Conservation (phyloP, 2,329 filamentous ascomycete genomes). For the Tolypocladium endophyticum region DNA sequence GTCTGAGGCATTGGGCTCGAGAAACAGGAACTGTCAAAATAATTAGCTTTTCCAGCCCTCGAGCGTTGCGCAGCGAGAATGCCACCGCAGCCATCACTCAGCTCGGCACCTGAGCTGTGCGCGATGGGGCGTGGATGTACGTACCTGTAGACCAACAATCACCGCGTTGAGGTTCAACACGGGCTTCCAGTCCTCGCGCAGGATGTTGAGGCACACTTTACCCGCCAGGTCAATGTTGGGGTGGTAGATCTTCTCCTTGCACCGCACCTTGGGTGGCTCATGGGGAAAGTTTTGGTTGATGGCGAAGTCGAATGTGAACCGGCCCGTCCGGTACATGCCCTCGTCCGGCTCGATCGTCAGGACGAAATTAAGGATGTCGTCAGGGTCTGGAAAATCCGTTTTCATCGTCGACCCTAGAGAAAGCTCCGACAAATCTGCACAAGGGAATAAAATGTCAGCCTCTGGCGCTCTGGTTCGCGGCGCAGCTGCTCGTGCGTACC, state of each 20-base stretch:
- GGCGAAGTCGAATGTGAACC: constrained; percentile 81
- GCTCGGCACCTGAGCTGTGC: neutral
- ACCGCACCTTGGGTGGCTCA: constrained; percentile 94
- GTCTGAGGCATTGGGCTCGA: constrained; percentile 93
- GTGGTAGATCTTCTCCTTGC: constrained; percentile 97
- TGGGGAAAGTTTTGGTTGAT: constrained; percentile 96
- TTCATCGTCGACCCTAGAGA: constrained; percentile 71
- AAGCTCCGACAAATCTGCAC: constrained; percentile 67
- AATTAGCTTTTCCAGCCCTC: neutral
- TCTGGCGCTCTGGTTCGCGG: neutral
- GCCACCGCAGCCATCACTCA: neutral
- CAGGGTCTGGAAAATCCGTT: constrained; percentile 69
- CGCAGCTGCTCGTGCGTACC: constrained; percentile 39
- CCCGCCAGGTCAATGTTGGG: constrained; percentile 97
- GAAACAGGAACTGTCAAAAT: constrained; percentile 70
- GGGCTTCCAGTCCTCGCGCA: constrained; percentile 98
- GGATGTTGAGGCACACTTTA: constrained; percentile 95
- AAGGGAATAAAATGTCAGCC: neutral
- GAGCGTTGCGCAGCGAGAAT: neutral
- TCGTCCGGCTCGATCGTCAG: constrained; percentile 79
- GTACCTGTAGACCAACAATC: constrained; percentile 81
- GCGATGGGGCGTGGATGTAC: neutral
- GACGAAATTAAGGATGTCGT: constrained; percentile 77
- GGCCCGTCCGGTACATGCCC: constrained; percentile 76
- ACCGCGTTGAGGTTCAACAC: constrained; percentile 95